These are phyloP conservation scores for Daldinia eschscholtzii DNA, from an alignment of 2,329 filamentous ascomycete species.

Conservation along the genomic window DNA sequence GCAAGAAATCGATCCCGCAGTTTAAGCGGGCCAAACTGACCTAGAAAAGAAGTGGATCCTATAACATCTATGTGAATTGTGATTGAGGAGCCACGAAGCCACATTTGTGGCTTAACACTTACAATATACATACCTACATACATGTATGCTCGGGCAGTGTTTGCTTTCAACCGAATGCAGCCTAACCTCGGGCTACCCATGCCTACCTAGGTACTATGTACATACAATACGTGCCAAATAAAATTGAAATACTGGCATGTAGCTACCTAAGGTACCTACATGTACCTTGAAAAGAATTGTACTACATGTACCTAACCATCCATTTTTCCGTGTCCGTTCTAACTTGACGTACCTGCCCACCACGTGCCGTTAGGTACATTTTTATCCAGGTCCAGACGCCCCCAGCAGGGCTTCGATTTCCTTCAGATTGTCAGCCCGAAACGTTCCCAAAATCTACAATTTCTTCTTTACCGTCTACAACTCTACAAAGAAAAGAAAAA, in stretches of 20 bases:
- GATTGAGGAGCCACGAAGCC: slow-evolving; percentile 18
- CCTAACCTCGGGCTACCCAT: slow-evolving; percentile 1
- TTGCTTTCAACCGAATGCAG: background rate
- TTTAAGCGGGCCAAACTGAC: slow-evolving; percentile 43
- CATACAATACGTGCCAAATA: background rate
- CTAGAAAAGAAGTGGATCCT: slow-evolving; percentile 21
- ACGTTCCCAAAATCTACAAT: slow-evolving; percentile 5
- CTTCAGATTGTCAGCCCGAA: slow-evolving; percentile 14
- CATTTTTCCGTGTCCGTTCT: slow-evolving; percentile 1
- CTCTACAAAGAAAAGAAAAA: slow-evolving; percentile 10
- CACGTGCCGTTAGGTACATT: slow-evolving; percentile 7
- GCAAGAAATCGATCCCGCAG: slow-evolving; percentile 47
- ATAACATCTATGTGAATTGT: background rate
- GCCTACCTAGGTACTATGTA: background rate
- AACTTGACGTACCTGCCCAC: background rate
- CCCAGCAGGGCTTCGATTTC: slow-evolving; percentile 5
- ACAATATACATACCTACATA: background rate
- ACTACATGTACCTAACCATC: background rate
- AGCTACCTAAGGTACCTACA: too few species aligned
- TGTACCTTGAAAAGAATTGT: background rate
- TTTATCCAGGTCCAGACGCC: background rate
- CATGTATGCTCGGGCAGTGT: too few species aligned
- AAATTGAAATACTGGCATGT: background rate
- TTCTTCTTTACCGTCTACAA: slow-evolving; percentile 1
- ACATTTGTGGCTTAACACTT: slow-evolving; percentile 13